These are phyloP conservation scores for Apiospora marii DNA, from an alignment of 2,329 filamentous ascomycete species.

Conservation along the genomic window DNA sequence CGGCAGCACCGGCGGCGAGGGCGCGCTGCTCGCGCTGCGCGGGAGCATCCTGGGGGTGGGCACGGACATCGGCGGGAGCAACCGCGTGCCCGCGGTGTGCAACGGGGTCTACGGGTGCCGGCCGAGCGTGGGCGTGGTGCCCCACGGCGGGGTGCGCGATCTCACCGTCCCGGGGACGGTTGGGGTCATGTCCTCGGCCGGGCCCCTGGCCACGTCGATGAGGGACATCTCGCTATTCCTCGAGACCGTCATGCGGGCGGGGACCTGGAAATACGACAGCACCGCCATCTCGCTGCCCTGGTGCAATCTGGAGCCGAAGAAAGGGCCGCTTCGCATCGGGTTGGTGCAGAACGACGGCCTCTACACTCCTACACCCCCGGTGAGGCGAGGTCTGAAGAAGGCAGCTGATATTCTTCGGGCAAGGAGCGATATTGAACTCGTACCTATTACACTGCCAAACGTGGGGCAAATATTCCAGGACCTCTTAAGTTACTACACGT, in stretches of 20 bases:
- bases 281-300: conserved; percentile 62
- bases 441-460: neutral
- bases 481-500: neutral
- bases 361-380: neutral
- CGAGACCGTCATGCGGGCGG: conserved; percentile 53
- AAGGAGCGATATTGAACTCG: neutral
- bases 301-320: conserved; percentile 52
- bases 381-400: neutral
- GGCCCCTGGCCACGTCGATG: conserved; percentile 63
- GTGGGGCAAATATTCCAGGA: neutral
- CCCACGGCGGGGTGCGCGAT: conserved; percentile 65
- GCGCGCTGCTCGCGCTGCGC: conserved; percentile 34
- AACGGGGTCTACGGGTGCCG: conserved; percentile 59
- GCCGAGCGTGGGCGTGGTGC: conserved; percentile 53
- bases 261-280: conserved; percentile 63
- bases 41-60: conserved; percentile 54
- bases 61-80: conserved; percentile 60
- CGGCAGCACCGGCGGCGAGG: conserved; percentile 37
- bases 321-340: conserved; percentile 54
- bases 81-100: conserved; percentile 56
- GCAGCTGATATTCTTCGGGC: neutral
- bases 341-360: conserved; percentile 47
- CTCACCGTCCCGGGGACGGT: conserved; percentile 68
- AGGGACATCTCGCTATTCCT: conserved; percentile 58
- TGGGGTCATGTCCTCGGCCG: conserved; percentile 69